These are phyloP conservation scores for Trichoderma hamatum DNA, from an alignment of 2,329 filamentous ascomycete species.

Conservation along the genomic window DNA sequence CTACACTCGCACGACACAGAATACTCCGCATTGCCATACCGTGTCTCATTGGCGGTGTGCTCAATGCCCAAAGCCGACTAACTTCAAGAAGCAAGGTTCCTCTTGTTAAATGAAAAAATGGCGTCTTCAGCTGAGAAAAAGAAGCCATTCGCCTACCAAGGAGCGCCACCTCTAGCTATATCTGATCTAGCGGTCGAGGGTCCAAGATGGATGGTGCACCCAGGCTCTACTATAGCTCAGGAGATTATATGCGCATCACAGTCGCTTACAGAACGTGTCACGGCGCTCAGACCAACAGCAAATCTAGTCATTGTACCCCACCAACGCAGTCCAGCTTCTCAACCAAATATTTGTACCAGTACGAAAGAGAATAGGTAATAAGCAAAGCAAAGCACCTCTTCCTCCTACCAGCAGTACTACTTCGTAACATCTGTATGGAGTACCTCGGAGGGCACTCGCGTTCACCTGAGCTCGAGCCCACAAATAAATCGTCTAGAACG, in stretches of 20 bases:
- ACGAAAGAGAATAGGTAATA: background rate
- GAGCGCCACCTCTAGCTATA: constrained; percentile 13
- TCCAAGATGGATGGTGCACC: background rate
- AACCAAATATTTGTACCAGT: background rate
- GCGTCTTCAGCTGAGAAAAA: constrained; percentile 20
- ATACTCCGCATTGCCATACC: constrained; percentile 4
- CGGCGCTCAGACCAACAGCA: constrained; percentile 7
- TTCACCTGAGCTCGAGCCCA: background rate
- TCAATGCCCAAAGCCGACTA: background rate
- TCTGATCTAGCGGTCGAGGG: background rate
- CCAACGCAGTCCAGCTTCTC: background rate
- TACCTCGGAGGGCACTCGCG: background rate
- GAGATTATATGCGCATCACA: constrained; percentile 9
- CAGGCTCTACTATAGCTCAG: constrained; percentile 1
- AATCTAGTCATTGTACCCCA: constrained; percentile 1
- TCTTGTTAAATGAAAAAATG: background rate
- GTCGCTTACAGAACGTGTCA: constrained; percentile 8
- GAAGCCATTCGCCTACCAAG: constrained; percentile 3
- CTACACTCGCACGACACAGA: background rate
- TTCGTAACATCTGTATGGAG: background rate
- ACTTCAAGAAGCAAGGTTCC: background rate
- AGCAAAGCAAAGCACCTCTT: background rate
- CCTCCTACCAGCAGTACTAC: background rate
- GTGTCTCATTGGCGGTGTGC: constrained; percentile 8
- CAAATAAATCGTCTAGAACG: background rate